Conservation (phyloP, 2,329 filamentous ascomycete genomes). For the Phialophora tarda region DNA sequence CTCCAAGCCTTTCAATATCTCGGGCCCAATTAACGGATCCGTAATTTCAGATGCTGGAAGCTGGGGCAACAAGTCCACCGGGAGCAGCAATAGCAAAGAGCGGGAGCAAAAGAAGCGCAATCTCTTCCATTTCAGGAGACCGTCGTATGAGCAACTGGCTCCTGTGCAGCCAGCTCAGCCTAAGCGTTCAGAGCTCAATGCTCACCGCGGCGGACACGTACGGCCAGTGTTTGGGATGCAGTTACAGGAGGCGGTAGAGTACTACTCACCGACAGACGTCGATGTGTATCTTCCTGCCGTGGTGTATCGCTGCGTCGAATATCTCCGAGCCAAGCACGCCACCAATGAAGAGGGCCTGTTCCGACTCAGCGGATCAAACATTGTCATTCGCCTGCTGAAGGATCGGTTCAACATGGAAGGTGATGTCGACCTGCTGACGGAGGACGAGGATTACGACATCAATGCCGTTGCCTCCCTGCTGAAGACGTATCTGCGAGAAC, state of each 20-base stretch:
- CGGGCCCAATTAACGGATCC: constrained; percentile 80
- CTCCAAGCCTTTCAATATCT: constrained; percentile 66
- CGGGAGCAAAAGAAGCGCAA: constrained; percentile 37
- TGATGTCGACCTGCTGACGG: constrained; percentile 83
- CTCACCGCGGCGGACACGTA: constrained; percentile 44
- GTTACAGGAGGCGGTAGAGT: constrained; percentile 83
- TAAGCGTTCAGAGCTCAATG: constrained; percentile 24
- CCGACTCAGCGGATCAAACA: constrained; percentile 92
- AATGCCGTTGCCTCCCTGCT: constrained; percentile 93
- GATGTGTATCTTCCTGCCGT: constrained; percentile 84
- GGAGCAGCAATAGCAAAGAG: constrained; percentile 66
- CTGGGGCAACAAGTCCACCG: constrained; percentile 76
- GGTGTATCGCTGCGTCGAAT: constrained; percentile 94
- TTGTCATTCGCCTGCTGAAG: constrained; percentile 86
- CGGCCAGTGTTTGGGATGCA: constrained; percentile 83
- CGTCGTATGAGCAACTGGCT: constrained; percentile 34
- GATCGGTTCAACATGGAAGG: constrained; percentile 94
- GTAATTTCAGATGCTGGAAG: constrained; percentile 80
- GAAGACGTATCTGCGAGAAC: constrained; percentile 90
- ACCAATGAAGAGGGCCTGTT: constrained; percentile 92
- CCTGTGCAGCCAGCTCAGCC: constrained; percentile 20
- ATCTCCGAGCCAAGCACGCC: constrained; percentile 81
- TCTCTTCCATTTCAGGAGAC: constrained; percentile 38
- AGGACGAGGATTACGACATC: constrained; percentile 89
- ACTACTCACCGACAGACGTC: constrained; percentile 72